A percentile compares a stretch with the other conserved stretches of the same genome.
Conservation (phyloP, 345 rosid genomes). For the Boechera retrofracta region DNA sequence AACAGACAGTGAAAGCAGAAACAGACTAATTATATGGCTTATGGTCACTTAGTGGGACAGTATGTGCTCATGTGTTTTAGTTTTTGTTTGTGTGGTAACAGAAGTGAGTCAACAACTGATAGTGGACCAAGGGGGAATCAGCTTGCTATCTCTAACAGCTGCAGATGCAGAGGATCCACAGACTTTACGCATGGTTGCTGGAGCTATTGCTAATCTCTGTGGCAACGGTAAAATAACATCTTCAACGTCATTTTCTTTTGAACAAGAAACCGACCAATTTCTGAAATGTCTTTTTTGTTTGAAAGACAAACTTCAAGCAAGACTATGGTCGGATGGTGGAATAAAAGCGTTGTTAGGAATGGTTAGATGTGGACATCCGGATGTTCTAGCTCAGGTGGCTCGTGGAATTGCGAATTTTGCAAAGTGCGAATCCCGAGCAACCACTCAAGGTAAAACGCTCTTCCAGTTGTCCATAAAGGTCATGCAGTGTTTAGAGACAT, state of each 20-base stretch:
- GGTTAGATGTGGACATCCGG: slow-evolving; percentile 93
- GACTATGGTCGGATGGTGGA: slow-evolving; percentile 93
- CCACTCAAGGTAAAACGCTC: slow-evolving; percentile 67
- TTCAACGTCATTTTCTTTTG: slow-evolving; percentile 14
- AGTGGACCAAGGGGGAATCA: slow-evolving; percentile 93
- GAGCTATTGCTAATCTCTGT: slow-evolving; percentile 97
- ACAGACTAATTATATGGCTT: slow-evolving; percentile 17
- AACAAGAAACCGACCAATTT: neutral
- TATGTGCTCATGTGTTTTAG: slow-evolving; percentile 28
- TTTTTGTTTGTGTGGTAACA: slow-evolving; percentile 47
- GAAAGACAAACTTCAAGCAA: slow-evolving; percentile 86
- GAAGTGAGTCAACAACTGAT: slow-evolving; percentile 97
- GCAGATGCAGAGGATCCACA: slow-evolving; percentile 94
- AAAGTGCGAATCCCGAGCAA: slow-evolving; percentile 93
- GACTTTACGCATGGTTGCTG: slow-evolving; percentile 97
- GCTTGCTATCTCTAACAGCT: slow-evolving; percentile 80
- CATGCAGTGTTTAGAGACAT: slow-evolving; percentile 18
- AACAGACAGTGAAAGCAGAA: slow-evolving; percentile 19
- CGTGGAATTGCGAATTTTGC: slow-evolving; percentile 98
- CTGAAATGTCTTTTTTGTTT: slow-evolving; percentile 8
- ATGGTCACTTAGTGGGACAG: slow-evolving; percentile 12
- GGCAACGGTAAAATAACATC: slow-evolving; percentile 74
- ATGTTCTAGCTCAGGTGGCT: slow-evolving; percentile 98
- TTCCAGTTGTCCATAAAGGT: neutral
- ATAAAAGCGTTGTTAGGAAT: slow-evolving; percentile 94